phyloP scores from a whole-genome alignment of 305 asterid genomes.

The Fraxinus sp. region DNA sequence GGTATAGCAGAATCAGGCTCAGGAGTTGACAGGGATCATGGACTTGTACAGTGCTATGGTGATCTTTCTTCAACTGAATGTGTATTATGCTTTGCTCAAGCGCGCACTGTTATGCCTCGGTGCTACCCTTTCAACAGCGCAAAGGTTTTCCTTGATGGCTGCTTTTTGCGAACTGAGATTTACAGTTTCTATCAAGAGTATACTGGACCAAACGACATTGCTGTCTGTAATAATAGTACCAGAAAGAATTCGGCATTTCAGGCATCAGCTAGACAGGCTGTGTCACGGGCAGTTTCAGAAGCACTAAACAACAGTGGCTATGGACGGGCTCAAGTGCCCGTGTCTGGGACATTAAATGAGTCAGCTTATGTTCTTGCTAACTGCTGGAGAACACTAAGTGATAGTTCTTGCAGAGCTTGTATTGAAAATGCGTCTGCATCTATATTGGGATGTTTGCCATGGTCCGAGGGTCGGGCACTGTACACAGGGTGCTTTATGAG shows the following conservation, averaged over 20 bases:
- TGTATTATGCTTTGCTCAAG: conserved; percentile 50
- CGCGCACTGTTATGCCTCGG: conserved; percentile 48
- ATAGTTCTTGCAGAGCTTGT: conserved; percentile 42
- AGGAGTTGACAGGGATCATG: conserved; percentile 42
- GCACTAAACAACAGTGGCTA: conserved; percentile 51
- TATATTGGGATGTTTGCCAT: conserved; percentile 45
- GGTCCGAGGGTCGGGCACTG: conserved; percentile 53
- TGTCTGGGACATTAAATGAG: conserved; percentile 24
- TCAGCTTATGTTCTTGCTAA: conserved; percentile 51
- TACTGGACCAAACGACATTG: conserved; percentile 39
- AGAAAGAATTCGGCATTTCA: conserved; percentile 35
- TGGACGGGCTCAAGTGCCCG: conserved; percentile 39
- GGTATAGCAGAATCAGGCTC: conserved; percentile 43
- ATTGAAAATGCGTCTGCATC: conserved; percentile 44
- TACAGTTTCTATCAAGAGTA: conserved; percentile 47
- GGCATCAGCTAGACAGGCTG: conserved; percentile 43
- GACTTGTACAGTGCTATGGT: conserved; percentile 62
- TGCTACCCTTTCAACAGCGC: conserved; percentile 54
- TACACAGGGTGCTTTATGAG: conserved; percentile 60
- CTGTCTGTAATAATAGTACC: conserved; percentile 54
- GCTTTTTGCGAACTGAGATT: conserved; percentile 59
- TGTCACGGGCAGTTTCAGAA: conserved; percentile 40
- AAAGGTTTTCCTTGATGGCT: conserved; percentile 58
- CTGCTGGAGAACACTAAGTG: conserved; percentile 49
- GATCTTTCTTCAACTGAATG: conserved; percentile 61